Evolutionary conservation across 805 yeast genomes (phyloP).

Genomic region (Kregervanrija fluxuum): DNA sequence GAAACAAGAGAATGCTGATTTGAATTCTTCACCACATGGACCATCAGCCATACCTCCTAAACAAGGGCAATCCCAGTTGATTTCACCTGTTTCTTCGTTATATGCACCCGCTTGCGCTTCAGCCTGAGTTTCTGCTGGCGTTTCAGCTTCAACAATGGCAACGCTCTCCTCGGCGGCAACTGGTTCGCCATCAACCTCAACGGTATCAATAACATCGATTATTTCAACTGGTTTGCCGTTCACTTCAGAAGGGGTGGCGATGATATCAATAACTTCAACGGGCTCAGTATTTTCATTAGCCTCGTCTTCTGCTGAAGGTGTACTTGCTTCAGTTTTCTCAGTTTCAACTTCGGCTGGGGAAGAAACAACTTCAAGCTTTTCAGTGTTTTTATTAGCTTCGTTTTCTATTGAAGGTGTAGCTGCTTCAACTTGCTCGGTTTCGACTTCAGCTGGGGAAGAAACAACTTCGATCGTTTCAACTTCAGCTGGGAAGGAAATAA

Average conservation of each 20-base stretch:
- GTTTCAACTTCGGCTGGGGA: too few species aligned
- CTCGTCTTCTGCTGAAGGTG: too few species aligned
- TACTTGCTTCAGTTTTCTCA: too few species aligned
- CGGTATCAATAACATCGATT: constrained; percentile 15
- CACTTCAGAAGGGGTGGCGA: not conserved
- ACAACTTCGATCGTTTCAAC: not conserved
- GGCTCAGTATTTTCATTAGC: too few species aligned
- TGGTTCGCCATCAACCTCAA: constrained; percentile 5
- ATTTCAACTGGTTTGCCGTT: not conserved
- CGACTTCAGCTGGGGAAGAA: too few species aligned
- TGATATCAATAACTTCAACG: too few species aligned
- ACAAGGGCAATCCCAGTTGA: constrained; percentile 99
- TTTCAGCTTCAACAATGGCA: not conserved
- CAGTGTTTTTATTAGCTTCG: too few species aligned
- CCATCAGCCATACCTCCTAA: constrained; percentile 98
- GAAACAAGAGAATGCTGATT: constrained; percentile 90
- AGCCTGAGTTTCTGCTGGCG: not conserved
- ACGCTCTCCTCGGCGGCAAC: not conserved
- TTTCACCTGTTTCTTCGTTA: constrained; percentile 96
- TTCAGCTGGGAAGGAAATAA: too few species aligned
- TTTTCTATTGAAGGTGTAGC: too few species aligned
- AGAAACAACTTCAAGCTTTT: not conserved
- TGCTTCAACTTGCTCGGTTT: too few species aligned
- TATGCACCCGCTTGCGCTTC: constrained; percentile 55
- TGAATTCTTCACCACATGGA: constrained; percentile 95